Evolutionary conservation across 305 asterid genomes (phyloP), one percentile per base, ranked within the genome.

Genomic region (Fraxinus nigra): DNA sequence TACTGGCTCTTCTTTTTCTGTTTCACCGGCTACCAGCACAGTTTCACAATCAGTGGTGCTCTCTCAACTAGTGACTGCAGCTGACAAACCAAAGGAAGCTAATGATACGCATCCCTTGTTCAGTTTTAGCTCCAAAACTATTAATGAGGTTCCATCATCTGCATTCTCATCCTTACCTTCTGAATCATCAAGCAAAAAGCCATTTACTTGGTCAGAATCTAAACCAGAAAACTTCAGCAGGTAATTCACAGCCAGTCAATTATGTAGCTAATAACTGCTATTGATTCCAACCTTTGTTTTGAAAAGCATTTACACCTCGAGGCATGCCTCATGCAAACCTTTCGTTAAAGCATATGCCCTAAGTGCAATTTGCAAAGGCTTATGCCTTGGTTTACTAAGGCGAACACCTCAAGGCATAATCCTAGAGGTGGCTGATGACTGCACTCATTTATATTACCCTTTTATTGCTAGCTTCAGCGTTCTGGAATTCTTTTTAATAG

Each of bases 51-150:
- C 87, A n/a, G 75, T 75, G 63, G 75, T 78, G 67, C 69, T 84
- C 67, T 32, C 88, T 79, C 77, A 77, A 43, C 65, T 84, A 13
- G 77, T 79, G 81, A 67, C 87, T 79, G 76, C 83, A 77, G 74
- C 81, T 74, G 90, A 80, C 78, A 78, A 81, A 70, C 82, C 90
- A 24, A 87, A 83, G 85, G 90, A 85, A 80, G 74, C 80, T 35
- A 87, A 72, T 85, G 84, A 82, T 76, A 18, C 63, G 26, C 75
- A 85, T 83, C 87, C 83, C 24, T 22, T 83, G 76, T 86, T 87
- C 78, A 74, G 89, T 83, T 83, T 82, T 82, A 84, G 86, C 90
- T 84, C 90, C 56, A 84, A 82, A 78, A 79, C 80, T 80, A 86
- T 78, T 79, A 85, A 89, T 48, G 78, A 86, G 78, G 80, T 74